Base-by-base conservation (phyloP, 2,329 filamentous ascomycete species). In the Didymosphaeria variabile region DNA sequence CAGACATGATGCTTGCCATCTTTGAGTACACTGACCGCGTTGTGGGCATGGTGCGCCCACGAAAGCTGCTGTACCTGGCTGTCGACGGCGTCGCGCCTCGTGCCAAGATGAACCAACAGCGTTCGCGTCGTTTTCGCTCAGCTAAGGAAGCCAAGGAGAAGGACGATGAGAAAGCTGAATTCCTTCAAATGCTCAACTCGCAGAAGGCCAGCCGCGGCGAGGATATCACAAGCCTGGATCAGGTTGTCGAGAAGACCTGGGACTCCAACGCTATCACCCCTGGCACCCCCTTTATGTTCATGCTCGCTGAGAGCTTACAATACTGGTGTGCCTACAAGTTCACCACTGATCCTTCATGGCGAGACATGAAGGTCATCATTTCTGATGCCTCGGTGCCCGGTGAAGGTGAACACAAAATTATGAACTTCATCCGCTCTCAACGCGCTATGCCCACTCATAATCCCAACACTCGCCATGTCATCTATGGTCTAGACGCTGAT, bases 21-120 rank as follows among this genome's bases (percentile, higher is more conserved):
- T 99, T 99, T 84, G 92, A 91, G 76, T 99, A 99, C 80, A 99
- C 95, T n/a, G 94, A 99, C 76, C 91, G 95, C 62, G 94, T 99
- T 26, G 92, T 99, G 68, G 97, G 97, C 78, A 99, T 99, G 94
- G 94, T 97, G 67, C 91, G 95, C 62, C 95, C 95, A 10, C 89
- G 95, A 70, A 98, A 97, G 81, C 83, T 99, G 52, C 86, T 99
- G 58, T 95, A 98, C 91, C 97, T 99, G 75, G 95, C 95, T 72
- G 94, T 99, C 77, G 95, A 99, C 81, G 95, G 95, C 77, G 95
- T 99, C 66, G 95, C 95, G 5, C 96, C 95, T 50, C 91, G 95
- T 78, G 96, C 96, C 61, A 99, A 99, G 81, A 99, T 99, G 95
- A 99, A 99, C 78, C 96, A 99, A 78, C 95, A 99, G 81, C 92